A percentile compares a stretch with the other conserved stretches of the same genome.
phyloP scores from a whole-genome alignment of 352 stramenopile genomes.

The Pythium chondricola region DNA sequence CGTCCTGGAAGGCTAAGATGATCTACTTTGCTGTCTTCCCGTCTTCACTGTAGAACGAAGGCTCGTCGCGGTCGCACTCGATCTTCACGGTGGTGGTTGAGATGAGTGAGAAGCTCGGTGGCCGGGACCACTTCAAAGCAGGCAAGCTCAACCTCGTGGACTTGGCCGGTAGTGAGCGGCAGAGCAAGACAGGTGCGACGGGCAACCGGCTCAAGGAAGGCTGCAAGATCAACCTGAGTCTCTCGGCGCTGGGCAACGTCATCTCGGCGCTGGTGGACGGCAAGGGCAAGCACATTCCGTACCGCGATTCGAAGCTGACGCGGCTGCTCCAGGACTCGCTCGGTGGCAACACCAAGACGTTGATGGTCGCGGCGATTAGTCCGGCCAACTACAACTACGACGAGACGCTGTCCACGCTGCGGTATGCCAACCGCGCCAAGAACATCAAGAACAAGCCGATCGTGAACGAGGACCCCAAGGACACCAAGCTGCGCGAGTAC shows the following conservation, averaged over 20 bases:
- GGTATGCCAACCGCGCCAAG: conserved; percentile 94
- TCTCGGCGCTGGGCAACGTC: conserved; percentile 78
- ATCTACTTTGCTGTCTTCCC: background rate
- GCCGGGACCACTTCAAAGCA: conserved; percentile 74
- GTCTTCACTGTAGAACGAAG: conserved; percentile 51
- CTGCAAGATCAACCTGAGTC: conserved; percentile 82
- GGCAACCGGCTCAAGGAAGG: conserved; percentile 80
- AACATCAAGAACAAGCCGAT: conserved; percentile 97
- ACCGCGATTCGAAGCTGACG: conserved; percentile 91
- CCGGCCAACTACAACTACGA: conserved; percentile 94
- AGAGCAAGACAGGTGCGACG: conserved; percentile 81
- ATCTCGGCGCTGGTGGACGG: conserved; percentile 83
- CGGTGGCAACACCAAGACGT: conserved; percentile 93
- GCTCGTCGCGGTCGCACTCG: conserved; percentile 75
- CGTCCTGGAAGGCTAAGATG: background rate
- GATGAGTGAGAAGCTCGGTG: conserved; percentile 69
- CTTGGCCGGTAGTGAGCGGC: conserved; percentile 70
- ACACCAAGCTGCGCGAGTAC: conserved; percentile 87
- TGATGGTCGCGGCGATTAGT: conserved; percentile 95
- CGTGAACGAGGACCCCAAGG: conserved; percentile 93
- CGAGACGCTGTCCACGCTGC: conserved; percentile 94
- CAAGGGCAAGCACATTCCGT: conserved; percentile 86
- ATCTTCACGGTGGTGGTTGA: conserved; percentile 86
- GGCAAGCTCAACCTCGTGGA: conserved; percentile 85
- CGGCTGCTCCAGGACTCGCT: conserved; percentile 90